These are phyloP conservation scores for Marchantia polymorpha DNA, from an alignment of 225 moss, liverwort and hornwort species.

Conservation along the genomic window DNA sequence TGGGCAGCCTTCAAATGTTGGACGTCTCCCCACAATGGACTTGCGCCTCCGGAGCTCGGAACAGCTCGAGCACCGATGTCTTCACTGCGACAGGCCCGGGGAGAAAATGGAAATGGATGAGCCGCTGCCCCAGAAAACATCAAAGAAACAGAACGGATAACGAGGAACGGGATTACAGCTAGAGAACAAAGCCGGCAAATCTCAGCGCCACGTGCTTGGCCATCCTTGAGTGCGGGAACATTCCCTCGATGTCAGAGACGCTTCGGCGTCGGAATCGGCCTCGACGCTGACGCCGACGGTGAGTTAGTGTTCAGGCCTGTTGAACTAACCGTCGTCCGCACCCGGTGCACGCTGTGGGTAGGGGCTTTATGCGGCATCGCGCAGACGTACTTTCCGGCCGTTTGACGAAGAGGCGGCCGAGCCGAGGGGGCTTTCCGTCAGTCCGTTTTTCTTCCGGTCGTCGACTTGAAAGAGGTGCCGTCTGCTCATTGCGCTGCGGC, in stretches of 20 bases:
- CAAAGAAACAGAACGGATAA: no score
- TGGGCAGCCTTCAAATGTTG: no score
- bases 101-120: no score
- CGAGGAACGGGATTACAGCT: background rate
- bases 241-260: background rate
- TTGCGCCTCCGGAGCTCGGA: no score
- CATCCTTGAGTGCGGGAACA: background rate
- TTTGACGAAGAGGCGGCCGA: no score
- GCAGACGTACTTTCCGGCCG: background rate
- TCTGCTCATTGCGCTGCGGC: background rate
- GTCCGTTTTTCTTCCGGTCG: background rate
- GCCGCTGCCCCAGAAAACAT: no score
- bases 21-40: no score
- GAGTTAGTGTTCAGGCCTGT: background rate
- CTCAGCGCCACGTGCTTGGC: background rate
- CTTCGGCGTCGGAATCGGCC: background rate
- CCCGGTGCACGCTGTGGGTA: conserved; percentile 5
- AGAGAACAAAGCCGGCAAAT: conserved; percentile 12
- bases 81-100: no score
- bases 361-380: background rate
- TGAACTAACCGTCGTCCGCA: conserved; percentile 16
- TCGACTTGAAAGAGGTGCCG: background rate
- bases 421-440: background rate
- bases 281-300: background rate
- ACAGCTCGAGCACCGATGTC: no score